Evolutionary conservation across 75 land plant genomes (phyloP), one percentile per base, ranked within the genome.

Genomic region (Cryptomeria japonica): DNA sequence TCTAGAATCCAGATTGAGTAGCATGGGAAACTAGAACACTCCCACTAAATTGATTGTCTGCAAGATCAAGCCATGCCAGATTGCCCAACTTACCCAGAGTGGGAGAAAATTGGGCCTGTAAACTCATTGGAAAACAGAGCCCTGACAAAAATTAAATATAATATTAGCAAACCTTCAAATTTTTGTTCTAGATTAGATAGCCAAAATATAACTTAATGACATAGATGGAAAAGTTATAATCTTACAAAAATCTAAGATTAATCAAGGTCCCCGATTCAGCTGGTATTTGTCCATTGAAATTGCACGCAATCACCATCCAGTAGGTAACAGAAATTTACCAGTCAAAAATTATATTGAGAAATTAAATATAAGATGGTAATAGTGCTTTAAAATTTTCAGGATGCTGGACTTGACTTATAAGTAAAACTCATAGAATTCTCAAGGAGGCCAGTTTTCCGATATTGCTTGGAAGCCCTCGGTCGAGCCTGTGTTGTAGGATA

Each of bases 11-110:
- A 61, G 89, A 55, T 1, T 79, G 64, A 22, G 16, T 73, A 12
- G 70, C 87, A 88, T 87, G 84, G 42, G 96, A 95, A 39, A 93
- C 90, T 8, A 96, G 97, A 55, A 96, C 87, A 1, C 84, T 36
- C 84, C 97, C 97, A 12, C 70, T 80, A 15, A 96, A 87, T 84
- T 82, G 80, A 84, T 96, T 96, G 84, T 91, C 91, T n/a, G 96
- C 88, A 28, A 96, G 46, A 84, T 96, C 97, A 56, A 96, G 88
- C 97, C 96, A 96, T 42, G 85, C 89, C 4, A 96, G 87, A 12
- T 91, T 89, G 9, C 88, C 84, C 34, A 96, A 86, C 25, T 86
- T 80, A 38, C 97, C 96, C 51, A 96, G 87, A 6, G 93, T 38
- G 56, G 96, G 44, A 87, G 98, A n/a, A 97, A 78, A 97, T 93